Base-by-base conservation (phyloP, 2,329 filamentous ascomycete species). In the Colletotrichum sp. region DNA sequence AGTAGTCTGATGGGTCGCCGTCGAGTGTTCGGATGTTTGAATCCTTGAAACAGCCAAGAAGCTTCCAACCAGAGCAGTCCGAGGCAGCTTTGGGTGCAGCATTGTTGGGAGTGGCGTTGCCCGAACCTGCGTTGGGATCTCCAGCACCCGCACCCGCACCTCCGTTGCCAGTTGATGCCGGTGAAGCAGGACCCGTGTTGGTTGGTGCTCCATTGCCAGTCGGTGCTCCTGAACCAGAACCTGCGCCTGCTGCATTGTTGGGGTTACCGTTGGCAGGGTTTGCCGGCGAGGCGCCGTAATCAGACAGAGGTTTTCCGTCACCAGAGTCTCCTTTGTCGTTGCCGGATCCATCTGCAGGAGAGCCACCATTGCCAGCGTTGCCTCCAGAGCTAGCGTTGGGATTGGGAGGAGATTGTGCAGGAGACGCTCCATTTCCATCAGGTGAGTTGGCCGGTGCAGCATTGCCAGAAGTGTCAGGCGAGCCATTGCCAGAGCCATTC, bases 1-100 rank as follows among this genome's bases (percentile, higher is more conserved):
- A 74, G 62, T 79, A 80, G 21, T 82, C 80, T 15, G 79, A 72
- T 4, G 81, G 80, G 24, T 79, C 77, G n/a, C 76, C 72, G 30
- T 77, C 71, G 7, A 80, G 68, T 5, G 78, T 77, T 32, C 78
- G 76, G 9, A 69, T 55, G 8, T 76, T 55, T 5, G 57, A 71
- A 63, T 84, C 83, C 65, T 80, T 80, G 67, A 83, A 83, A 69
- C 83, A 84, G 18, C 83, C 83, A 12, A 84, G 44, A 68, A 83
- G 80, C 15, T 49, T 75, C 83, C 83, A 84, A 36, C 75, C 78
- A 36, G 64, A 68, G 8, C 71, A 72, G 3, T 76, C 65, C 3
- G 60, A 16, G 39, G 59, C 55, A 64, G 67, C 28, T 6, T 67
- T 72, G n/a, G 70, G 21, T 24, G 24, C 44, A 26, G 10, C 28